Conservation (phyloP, 306 rosid genomes). For the Benincasa hispida region DNA sequence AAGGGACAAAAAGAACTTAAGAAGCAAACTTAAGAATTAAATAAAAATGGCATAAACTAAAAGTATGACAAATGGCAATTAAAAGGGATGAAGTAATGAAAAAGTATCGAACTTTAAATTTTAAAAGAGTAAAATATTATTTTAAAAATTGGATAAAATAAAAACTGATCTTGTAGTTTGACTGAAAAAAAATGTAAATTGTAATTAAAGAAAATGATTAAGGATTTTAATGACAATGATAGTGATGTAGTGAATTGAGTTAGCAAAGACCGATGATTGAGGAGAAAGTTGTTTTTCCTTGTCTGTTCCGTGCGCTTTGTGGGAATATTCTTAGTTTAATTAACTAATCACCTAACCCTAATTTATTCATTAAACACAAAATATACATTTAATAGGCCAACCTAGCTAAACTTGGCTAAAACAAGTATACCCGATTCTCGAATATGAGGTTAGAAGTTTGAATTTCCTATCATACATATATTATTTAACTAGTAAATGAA, state of each 20-base stretch:
- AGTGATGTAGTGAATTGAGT: constrained; percentile 1
- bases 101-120: background rate
- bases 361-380: background rate
- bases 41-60: background rate
- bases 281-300: constrained; percentile 22
- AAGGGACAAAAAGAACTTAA: background rate
- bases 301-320: constrained; percentile 13
- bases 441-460: no score
- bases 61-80: background rate
- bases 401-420: no score
- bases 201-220: background rate
- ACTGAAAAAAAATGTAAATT: background rate
- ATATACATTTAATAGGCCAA: no score
- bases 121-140: background rate
- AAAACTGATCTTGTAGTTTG: background rate
- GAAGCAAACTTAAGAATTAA: background rate
- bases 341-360: constrained; percentile 1
- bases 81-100: background rate
- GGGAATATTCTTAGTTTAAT: background rate
- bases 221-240: background rate
- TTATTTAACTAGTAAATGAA: no score
- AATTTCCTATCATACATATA: no score
- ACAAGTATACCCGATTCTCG: no score
- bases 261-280: constrained; percentile 17
- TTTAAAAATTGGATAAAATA: background rate